Conservation (phyloP, 805 yeast genomes). For the Pichia cabralensis region DNA sequence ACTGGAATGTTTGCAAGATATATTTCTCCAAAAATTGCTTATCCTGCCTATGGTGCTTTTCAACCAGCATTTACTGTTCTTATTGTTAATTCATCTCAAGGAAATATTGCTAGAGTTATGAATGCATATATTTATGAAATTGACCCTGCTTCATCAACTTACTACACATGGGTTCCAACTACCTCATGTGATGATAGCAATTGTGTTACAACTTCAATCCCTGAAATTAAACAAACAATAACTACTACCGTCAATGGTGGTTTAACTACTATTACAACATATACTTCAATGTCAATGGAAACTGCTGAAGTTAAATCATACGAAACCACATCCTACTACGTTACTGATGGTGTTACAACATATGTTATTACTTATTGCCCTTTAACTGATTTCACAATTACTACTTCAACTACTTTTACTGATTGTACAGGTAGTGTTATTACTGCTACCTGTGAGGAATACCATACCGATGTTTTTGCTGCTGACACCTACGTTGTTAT, state of each 20-base stretch:
- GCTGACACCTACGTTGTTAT: not conserved
- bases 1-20: conserved; percentile 8
- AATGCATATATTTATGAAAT: conserved; percentile 7
- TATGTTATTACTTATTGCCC: conserved; percentile 14
- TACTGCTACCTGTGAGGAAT: too few species aligned
- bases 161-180: conserved; percentile 7
- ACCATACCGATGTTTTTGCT: not conserved
- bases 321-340: conserved; percentile 10
- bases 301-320: conserved; percentile 1
- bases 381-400: conserved; percentile 6
- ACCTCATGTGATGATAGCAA: conserved; percentile 7
- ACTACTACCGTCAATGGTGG: conserved; percentile 3
- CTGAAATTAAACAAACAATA: conserved; percentile 1
- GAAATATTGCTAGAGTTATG: not conserved
- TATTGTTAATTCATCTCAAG: not conserved
- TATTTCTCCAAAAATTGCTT: conserved; percentile 5
- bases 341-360: conserved; percentile 10
- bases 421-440: conserved; percentile 1
- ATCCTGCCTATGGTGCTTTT: conserved; percentile 8
- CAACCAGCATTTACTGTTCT: conserved; percentile 1
- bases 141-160: not conserved
- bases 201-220: conserved; percentile 8
- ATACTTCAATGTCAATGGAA: not conserved
- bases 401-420: conserved; percentile 3
- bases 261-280: conserved; percentile 2